Evolutionary conservation across 352 stramenopile species (phyloP), one percentile per base, ranked within the genome.

Genomic region (Phytophthora nicotianae): DNA sequence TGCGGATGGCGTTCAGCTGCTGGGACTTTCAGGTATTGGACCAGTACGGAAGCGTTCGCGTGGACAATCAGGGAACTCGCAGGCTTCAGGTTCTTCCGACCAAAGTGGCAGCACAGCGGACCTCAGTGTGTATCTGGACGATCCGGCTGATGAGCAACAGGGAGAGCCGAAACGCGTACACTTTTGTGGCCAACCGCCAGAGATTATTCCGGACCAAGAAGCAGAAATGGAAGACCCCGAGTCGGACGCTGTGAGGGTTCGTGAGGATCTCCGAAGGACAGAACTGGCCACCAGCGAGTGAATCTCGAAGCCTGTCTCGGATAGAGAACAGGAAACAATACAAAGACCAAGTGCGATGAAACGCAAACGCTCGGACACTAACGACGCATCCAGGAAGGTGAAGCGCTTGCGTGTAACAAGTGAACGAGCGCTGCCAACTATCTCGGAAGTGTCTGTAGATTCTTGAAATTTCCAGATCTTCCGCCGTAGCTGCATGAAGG

Each of bases 1-100:
- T 42, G 71, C 64, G 4, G 74, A 86, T 27, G 73, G 68, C 8
- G 59, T 72, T 46, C 68, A 68, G 53, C 40, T 73, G 7, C 33
- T 76, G 38, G 50, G 62, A 51, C 68, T 85, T 21, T 47, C 54
- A 38, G 69, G 64, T 2, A 35, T 77, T 62, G 47, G 57, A 46
- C 47, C 60, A 27, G 29, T 77, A 17, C 62, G 73, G 11, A 89
- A 86, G 55, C 79, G 77, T 4, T 83, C 79, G 26, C 70, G 75
- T 23, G 77, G 75, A 19, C 62, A 87, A 55, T 86, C 73, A 47
- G 72, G 70, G 17, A 86, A 83, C 53, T 86, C 76, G 13, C 66
- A 82, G 47, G 69, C 76, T 13, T 88, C 65, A 0, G 65, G 65
- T 0, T 74, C 78, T 19, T 85, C 76, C 0, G 76, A 86, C 16